Evolutionary conservation across 2,329 filamentous ascomycete genomes (phyloP).

Genomic region (Fusarium annulatum): DNA sequence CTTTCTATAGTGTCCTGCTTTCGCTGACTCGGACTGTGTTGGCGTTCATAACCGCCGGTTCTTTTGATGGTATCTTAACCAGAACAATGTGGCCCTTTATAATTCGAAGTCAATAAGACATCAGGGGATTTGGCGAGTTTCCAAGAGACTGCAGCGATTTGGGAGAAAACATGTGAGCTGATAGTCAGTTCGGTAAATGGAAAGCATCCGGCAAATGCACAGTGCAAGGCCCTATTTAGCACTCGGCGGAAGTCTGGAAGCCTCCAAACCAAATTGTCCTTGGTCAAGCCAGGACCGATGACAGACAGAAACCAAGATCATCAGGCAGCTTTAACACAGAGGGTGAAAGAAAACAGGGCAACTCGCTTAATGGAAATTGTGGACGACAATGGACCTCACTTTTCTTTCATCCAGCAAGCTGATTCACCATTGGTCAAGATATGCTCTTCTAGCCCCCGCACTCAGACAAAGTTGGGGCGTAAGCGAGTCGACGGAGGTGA

Average conservation of each 20-base stretch:
- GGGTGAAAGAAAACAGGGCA: conserved; percentile 20
- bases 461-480: conserved; percentile 1
- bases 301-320: conserved; percentile 52
- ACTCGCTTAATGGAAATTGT: background rate
- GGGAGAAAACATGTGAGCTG: conserved; percentile 8
- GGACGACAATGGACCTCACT: background rate
- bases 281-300: conserved; percentile 44
- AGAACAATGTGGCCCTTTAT: conserved; percentile 24
- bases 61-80: conserved; percentile 5
- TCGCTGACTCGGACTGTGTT: background rate
- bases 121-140: background rate
- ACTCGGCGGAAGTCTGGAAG: conserved; percentile 4
- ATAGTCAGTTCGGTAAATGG: background rate
- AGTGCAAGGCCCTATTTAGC: background rate
- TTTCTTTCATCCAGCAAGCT: background rate
- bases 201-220: conserved; percentile 4
- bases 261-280: conserved; percentile 4
- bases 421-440: background rate
- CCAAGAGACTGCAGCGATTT: background rate
- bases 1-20: background rate
- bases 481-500: conserved; percentile 1
- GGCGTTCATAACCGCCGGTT: background rate
- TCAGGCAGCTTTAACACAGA: background rate
- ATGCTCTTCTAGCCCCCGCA: conserved; percentile 25
- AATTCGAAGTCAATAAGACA: background rate